These are phyloP conservation scores for Metschnikowia reukaufii DNA, from an alignment of 805 yeast genomes.

Conservation along the genomic window DNA sequence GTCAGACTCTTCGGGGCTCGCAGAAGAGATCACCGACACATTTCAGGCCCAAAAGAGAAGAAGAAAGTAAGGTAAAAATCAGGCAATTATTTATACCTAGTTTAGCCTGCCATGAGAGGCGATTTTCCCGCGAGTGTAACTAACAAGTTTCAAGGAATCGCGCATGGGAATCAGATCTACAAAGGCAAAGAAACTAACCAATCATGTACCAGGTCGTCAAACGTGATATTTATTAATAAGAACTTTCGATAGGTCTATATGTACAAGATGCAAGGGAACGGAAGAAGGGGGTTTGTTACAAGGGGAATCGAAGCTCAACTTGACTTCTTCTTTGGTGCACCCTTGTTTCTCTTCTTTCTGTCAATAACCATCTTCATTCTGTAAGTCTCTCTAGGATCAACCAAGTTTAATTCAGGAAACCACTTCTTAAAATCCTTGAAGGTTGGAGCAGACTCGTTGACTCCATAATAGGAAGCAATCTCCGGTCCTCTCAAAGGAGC, in stretches of 20 bases:
- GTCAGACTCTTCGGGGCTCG: constrained; percentile 1
- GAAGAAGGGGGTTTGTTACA: neutral
- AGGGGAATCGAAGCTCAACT: constrained; percentile 13
- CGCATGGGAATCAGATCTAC: too few species aligned
- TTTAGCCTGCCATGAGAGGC: too few species aligned
- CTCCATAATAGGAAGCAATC: constrained; percentile 70
- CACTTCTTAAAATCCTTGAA: constrained; percentile 58
- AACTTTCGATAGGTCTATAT: constrained; percentile 2
- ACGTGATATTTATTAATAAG: neutral
- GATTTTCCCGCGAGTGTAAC: too few species aligned
- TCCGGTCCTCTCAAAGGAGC: constrained; percentile 71
- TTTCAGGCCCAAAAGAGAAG: constrained; percentile 15
- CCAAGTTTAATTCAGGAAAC: constrained; percentile 51
- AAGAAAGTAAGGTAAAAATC: neutral
- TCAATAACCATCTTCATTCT: constrained; percentile 61
- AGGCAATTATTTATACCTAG: too few species aligned
- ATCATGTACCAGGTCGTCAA: neutral
- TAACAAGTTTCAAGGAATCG: too few species aligned
- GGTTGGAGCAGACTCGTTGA: constrained; percentile 62
- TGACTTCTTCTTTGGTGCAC: constrained; percentile 75
- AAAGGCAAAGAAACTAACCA: too few species aligned
- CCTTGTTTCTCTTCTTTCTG: constrained; percentile 83
- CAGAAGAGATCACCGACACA: constrained; percentile 18
- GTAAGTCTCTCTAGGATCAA: constrained; percentile 68
- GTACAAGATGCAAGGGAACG: constrained; percentile 8